These are phyloP conservation scores for Pythium phragmiticola DNA, from an alignment of 352 stramenopile genomes.

Conservation along the genomic window DNA sequence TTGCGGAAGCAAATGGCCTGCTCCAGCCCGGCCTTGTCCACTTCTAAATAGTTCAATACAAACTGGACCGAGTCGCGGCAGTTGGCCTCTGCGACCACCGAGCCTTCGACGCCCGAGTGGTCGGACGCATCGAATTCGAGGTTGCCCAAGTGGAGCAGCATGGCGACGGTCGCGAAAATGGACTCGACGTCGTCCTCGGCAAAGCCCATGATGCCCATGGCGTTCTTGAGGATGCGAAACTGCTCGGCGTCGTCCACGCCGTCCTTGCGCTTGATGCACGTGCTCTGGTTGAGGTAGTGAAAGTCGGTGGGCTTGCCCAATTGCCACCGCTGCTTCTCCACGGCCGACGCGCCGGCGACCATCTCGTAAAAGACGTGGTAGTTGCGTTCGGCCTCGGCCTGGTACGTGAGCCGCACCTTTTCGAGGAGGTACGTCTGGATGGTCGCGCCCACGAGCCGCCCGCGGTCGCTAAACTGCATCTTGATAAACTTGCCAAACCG, in stretches of 20 bases:
- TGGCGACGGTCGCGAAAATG: constrained; percentile 69
- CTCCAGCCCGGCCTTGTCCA: constrained; percentile 85
- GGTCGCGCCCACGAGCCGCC: constrained; percentile 84
- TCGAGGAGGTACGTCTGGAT: constrained; percentile 97
- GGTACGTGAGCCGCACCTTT: constrained; percentile 93
- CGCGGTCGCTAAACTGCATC: constrained; percentile 88
- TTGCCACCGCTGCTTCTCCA: constrained; percentile 67
- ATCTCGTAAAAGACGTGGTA: constrained; percentile 98
- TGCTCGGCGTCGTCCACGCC: constrained; percentile 72
- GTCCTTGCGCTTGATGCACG: constrained; percentile 79
- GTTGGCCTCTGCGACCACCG: constrained; percentile 31
- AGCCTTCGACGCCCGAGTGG: constrained; percentile 41
- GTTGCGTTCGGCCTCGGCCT: constrained; percentile 92
- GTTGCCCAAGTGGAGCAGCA: constrained; percentile 88
- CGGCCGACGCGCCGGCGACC: constrained; percentile 46
- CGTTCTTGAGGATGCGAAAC: constrained; percentile 74
- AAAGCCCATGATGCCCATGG: constrained; percentile 85
- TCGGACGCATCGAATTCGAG: constrained; percentile 77
- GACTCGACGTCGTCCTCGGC: constrained; percentile 46
- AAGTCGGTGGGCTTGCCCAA: constrained; percentile 60
- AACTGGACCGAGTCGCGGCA: constrained; percentile 70
- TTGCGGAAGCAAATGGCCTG: constrained; percentile 81
- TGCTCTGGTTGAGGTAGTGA: constrained; percentile 84
- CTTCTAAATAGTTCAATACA: constrained; percentile 87
- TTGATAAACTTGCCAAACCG: constrained; percentile 98